Evolutionary conservation across 2,329 filamentous ascomycete species (phyloP).

Genomic region (Fusarium humuli): DNA sequence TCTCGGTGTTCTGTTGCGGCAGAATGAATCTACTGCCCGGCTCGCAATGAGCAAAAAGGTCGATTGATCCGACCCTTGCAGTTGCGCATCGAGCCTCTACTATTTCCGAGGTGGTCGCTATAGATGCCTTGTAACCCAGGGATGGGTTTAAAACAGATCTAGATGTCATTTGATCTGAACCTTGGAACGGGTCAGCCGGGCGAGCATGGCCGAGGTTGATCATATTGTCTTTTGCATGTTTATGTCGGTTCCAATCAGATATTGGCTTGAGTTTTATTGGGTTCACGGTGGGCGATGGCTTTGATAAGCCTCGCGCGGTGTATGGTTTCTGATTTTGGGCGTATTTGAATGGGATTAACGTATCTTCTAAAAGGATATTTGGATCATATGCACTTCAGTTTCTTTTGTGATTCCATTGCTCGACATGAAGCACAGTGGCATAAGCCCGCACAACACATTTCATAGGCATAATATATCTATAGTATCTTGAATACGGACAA

Average conservation of each 20-base stretch:
- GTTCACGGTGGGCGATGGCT: conserved; percentile 16
- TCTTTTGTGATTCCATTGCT: conserved; percentile 15
- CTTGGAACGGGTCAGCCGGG: conserved; percentile 8
- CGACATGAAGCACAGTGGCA: neutral
- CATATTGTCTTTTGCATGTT: conserved; percentile 27
- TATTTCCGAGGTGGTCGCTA: conserved; percentile 5
- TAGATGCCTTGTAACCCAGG: conserved; percentile 7
- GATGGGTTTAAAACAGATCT: conserved; percentile 21
- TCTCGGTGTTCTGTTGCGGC: conserved; percentile 9
- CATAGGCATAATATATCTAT: conserved; percentile 1
- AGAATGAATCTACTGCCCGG: conserved; percentile 5
- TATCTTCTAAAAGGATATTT: conserved; percentile 21
- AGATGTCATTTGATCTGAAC: neutral
- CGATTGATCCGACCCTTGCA: conserved; percentile 12
- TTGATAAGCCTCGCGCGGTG: conserved; percentile 19
- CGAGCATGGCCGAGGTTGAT: conserved; percentile 12
- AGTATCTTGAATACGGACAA: neutral
- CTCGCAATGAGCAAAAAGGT: neutral
- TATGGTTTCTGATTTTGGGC: conserved; percentile 27
- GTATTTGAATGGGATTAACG: conserved; percentile 21
- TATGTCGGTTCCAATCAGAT: conserved; percentile 21
- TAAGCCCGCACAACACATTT: neutral
- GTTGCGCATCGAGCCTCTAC: conserved; percentile 4
- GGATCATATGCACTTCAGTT: conserved; percentile 9
- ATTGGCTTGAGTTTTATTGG: conserved; percentile 17